Conservation (phyloP, 805 yeast species). For the Schwanniomyces sp. region DNA sequence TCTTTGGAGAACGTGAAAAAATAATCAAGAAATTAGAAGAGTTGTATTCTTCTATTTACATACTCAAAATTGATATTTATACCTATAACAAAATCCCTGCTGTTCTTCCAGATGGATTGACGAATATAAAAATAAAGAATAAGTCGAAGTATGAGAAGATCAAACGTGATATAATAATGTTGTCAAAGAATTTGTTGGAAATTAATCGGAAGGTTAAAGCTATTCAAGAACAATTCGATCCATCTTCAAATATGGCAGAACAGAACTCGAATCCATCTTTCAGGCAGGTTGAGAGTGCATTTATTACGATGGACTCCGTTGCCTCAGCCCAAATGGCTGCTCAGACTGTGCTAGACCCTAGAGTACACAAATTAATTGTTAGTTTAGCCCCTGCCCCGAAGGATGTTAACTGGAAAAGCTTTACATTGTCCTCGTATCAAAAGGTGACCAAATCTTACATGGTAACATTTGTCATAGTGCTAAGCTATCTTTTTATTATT, state of each 20-base stretch:
- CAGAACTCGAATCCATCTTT: conserved; percentile 26
- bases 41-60: conserved; percentile 41
- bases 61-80: conserved; percentile 42
- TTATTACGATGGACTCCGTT: conserved; percentile 48
- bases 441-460: conserved; percentile 38
- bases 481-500: conserved; percentile 51
- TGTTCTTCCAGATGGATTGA: conserved; percentile 23
- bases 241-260: conserved; percentile 22
- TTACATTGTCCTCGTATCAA: conserved; percentile 40
- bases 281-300: conserved; percentile 45
- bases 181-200: conserved; percentile 31
- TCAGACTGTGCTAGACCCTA: conserved; percentile 45
- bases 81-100: conserved; percentile 30
- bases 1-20: conserved; percentile 34
- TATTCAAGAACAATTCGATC: conserved; percentile 33
- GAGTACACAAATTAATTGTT: conserved; percentile 43
- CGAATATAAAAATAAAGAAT: neutral
- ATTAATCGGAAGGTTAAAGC: conserved; percentile 40
- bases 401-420: conserved; percentile 46
- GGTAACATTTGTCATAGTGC: conserved; percentile 43
- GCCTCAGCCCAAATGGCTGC: conserved; percentile 52
- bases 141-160: conserved; percentile 14
- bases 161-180: conserved; percentile 29
- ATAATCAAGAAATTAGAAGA: conserved; percentile 38
- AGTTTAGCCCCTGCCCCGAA: conserved; percentile 48